Evolutionary conservation across 2,329 filamentous ascomycete genomes (phyloP).

Genomic region (Claviceps sp.): DNA sequence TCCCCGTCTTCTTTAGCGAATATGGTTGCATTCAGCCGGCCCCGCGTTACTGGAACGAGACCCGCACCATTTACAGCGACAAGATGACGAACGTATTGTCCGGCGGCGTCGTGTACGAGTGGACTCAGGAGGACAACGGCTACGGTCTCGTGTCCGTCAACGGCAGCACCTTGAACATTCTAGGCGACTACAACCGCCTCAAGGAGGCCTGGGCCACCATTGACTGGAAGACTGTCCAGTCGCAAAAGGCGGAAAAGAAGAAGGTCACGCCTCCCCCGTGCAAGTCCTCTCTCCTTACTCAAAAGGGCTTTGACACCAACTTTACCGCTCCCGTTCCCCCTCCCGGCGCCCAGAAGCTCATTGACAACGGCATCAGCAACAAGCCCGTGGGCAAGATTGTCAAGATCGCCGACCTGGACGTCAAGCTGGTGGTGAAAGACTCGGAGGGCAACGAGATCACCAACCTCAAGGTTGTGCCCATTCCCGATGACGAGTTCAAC

Average conservation of each 20-base stretch:
- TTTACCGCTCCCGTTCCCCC: conserved; percentile 65
- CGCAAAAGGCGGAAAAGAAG: conserved; percentile 42
- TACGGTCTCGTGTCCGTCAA: conserved; percentile 53
- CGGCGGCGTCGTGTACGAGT: conserved; percentile 74
- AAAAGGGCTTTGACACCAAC: conserved; percentile 57
- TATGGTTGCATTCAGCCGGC: conserved; percentile 61
- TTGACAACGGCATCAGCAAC: conserved; percentile 59
- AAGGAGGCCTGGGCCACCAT: conserved; percentile 62
- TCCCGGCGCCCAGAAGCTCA: conserved; percentile 54
- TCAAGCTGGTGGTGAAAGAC: conserved; percentile 31
- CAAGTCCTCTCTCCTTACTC: conserved; percentile 50
- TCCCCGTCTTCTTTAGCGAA: conserved; percentile 75
- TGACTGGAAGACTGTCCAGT: conserved; percentile 55
- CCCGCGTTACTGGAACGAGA: conserved; percentile 67
- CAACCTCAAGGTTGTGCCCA: conserved; percentile 33
- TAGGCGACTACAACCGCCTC: conserved; percentile 59
- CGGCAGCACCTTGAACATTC: conserved; percentile 42
- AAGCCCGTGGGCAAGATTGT: conserved; percentile 56
- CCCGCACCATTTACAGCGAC: conserved; percentile 55
- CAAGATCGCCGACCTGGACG: conserved; percentile 48
- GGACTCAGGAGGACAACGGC: conserved; percentile 55
- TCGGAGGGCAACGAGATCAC: conserved; percentile 27
- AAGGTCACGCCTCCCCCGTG: conserved; percentile 47
- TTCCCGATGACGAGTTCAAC: conserved; percentile 32
- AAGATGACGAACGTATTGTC: conserved; percentile 57